A percentile compares a stretch with the other conserved stretches of the same genome.
These are phyloP conservation scores for Phaffia rhodozyma DNA, from an alignment of 1,284 basidiomycete species.

Conservation along the genomic window DNA sequence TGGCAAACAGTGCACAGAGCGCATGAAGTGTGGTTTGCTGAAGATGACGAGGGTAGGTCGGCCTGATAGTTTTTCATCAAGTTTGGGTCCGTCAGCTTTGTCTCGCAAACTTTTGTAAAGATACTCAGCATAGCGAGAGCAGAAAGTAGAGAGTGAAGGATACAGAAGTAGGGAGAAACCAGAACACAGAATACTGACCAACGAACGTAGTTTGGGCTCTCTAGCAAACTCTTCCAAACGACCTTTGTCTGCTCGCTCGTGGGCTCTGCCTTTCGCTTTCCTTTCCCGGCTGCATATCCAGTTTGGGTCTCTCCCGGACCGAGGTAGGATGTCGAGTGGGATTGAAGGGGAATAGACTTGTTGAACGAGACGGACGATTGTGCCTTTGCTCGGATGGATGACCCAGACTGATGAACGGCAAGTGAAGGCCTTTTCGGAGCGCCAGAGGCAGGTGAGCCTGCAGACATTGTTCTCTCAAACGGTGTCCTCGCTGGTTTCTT, in stretches of 20 bases:
- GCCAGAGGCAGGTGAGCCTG: too few relatives aligned
- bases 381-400: too few relatives aligned
- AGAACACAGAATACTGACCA: conserved; percentile 1
- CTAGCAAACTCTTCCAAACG: conserved; percentile 12
- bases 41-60: conserved; percentile 8
- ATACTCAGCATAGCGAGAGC: too few relatives aligned
- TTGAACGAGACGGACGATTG: conserved; percentile 22
- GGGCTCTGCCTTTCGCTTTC: background rate
- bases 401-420: too few relatives aligned
- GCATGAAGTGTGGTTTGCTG: conserved; percentile 12
- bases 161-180: too few relatives aligned
- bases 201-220: conserved; percentile 3
- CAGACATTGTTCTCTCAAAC: too few relatives aligned
- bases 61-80: background rate
- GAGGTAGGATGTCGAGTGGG: conserved; percentile 21
- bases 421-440: too few relatives aligned
- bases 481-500: too few relatives aligned
- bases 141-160: too few relatives aligned
- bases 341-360: conserved; percentile 23
- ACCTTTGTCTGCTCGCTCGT: conserved; percentile 2
- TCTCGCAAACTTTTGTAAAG: too few relatives aligned
- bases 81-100: too few relatives aligned
- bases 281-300: background rate
- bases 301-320: conserved; percentile 2
- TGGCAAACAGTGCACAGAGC: conserved; percentile 3